Percentiles rank a stretch among this genome's conserved stretches.
These are phyloP conservation scores for Stachybotrys echinatus DNA, from an alignment of 2,329 filamentous ascomycete genomes.

Conservation along the genomic window DNA sequence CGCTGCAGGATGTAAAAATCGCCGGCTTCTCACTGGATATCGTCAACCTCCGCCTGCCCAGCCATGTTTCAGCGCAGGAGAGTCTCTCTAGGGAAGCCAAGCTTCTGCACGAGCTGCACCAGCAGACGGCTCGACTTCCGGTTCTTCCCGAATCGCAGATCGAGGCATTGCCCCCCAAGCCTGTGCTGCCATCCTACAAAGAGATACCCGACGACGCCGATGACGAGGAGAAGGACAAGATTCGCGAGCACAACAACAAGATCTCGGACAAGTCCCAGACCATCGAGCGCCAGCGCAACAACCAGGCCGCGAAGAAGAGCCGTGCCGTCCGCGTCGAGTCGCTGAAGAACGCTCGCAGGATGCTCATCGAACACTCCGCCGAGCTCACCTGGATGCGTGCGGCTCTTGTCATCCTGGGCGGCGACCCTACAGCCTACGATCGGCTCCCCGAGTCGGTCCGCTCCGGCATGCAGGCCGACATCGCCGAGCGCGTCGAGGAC, in stretches of 20 bases:
- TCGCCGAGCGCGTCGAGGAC: conserved; percentile 10
- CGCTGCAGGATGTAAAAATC: too few relatives aligned
- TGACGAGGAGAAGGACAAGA: conserved; percentile 4
- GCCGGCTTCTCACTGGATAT: too few relatives aligned
- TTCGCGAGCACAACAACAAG: conserved; percentile 17
- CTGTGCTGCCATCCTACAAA: conserved; percentile 11
- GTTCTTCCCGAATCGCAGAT: conserved; percentile 19
- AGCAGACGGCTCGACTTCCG: conserved; percentile 17
- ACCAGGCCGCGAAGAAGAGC: conserved; percentile 30
- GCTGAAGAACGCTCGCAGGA: conserved; percentile 10
- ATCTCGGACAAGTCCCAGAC: conserved; percentile 16
- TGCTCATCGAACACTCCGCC: conserved; percentile 16
- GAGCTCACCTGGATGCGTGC: conserved; percentile 22
- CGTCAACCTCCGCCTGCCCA: conserved; percentile 15
- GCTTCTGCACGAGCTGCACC: conserved; percentile 14
- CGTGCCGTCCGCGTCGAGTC: conserved; percentile 23
- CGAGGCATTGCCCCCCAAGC: conserved; percentile 19
- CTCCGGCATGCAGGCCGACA: conserved; percentile 11
- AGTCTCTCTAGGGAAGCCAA: conserved; percentile 9
- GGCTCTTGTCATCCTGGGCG: conserved; percentile 17
- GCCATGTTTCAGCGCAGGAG: conserved; percentile 9
- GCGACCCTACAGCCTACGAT: conserved; percentile 13
- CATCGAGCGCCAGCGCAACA: conserved; percentile 28
- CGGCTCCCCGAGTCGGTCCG: conserved; percentile 10
- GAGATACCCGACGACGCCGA: conserved; percentile 10